phyloP scores from a whole-genome alignment of 2,329 filamentous ascomycete species.

The Pseudogymnoascus sp. region DNA sequence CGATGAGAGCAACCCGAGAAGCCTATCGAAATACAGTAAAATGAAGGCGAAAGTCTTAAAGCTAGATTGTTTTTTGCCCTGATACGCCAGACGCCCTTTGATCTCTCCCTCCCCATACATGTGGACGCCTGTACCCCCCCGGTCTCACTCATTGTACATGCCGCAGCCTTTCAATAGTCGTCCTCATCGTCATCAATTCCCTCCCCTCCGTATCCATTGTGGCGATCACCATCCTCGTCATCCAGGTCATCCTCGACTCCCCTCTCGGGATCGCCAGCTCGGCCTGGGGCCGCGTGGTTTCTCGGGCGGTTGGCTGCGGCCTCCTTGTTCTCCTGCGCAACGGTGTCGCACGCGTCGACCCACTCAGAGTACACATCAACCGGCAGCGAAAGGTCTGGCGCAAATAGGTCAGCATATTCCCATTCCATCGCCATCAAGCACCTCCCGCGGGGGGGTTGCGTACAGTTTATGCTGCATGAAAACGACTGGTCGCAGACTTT shows the following conservation, averaged over 20 bases:
- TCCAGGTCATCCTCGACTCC: constrained; percentile 22
- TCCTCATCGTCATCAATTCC: constrained; percentile 49
- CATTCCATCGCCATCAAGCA: constrained; percentile 1
- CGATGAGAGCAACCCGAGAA: not conserved
- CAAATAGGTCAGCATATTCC: constrained; percentile 14
- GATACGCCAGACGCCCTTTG: constrained; percentile 1
- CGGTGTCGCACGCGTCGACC: constrained; percentile 85
- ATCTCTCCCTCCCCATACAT: not conserved
- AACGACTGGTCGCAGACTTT: constrained; percentile 92
- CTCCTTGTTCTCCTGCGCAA: constrained; percentile 52
- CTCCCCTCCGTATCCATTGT: constrained; percentile 43
- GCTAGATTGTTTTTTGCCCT: constrained; percentile 3
- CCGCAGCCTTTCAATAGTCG: constrained; percentile 39
- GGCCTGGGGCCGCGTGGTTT: not conserved
- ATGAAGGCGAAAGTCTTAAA: constrained; percentile 6
- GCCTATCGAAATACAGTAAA: constrained; percentile 3
- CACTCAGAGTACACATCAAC: constrained; percentile 98
- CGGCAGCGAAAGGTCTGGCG: constrained; percentile 71
- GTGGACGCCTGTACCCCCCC: not conserved
- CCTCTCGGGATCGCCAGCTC: constrained; percentile 10
- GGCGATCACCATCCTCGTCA: constrained; percentile 25
- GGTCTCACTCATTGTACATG: not conserved
- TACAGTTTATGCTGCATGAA: constrained; percentile 88
- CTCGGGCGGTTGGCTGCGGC: constrained; percentile 16
- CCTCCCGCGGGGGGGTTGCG: not conserved